Percentiles rank a stretch among this genome's conserved stretches.
phyloP scores from a whole-genome alignment of 495 filamentous ascomycete genomes.

The Lasiosphaeria ovina region DNA sequence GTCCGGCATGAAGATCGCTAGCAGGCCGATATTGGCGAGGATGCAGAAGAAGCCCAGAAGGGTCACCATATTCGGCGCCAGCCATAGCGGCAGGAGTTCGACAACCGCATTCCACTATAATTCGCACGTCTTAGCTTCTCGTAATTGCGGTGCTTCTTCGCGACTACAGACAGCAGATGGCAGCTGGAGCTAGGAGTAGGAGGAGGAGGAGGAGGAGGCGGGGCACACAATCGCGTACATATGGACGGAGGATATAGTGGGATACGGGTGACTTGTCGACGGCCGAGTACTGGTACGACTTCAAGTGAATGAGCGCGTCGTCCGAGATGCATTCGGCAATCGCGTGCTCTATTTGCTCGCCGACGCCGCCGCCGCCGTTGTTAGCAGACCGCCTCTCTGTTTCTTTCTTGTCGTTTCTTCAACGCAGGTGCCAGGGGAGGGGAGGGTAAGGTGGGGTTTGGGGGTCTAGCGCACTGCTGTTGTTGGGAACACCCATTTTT shows the following conservation, averaged over 20 bases:
- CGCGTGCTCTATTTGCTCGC: constrained; percentile 40
- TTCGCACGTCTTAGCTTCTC: constrained; percentile 11
- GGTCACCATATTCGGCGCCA: constrained; percentile 97
- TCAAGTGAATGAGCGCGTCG: constrained; percentile 73
- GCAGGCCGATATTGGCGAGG: constrained; percentile 74
- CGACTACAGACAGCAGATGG: no score
- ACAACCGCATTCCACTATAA: constrained; percentile 95
- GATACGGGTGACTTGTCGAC: constrained; percentile 97
- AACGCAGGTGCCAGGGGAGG: constrained; percentile 6
- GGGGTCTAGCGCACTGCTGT: constrained; percentile 37
- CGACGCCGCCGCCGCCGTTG: constrained; percentile 9
- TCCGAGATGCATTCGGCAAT: constrained; percentile 58
- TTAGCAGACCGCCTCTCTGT: constrained; percentile 19
- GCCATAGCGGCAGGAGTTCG: constrained; percentile 86
- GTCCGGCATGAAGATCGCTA: constrained; percentile 85
- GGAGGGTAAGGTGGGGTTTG: neutral
- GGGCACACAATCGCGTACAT: constrained; percentile 59
- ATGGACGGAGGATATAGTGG: constrained; percentile 87
- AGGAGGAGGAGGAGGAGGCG: constrained; percentile 7
- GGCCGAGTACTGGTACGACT: constrained; percentile 92
- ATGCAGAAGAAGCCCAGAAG: constrained; percentile 94
- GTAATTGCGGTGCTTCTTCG: neutral
- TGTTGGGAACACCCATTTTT: constrained; percentile 43
- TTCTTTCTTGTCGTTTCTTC: neutral
- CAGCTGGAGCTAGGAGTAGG: neutral